phyloP scores from a whole-genome alignment of 225 moss, liverwort and hornwort species.

The Marchantia paleacea region DNA sequence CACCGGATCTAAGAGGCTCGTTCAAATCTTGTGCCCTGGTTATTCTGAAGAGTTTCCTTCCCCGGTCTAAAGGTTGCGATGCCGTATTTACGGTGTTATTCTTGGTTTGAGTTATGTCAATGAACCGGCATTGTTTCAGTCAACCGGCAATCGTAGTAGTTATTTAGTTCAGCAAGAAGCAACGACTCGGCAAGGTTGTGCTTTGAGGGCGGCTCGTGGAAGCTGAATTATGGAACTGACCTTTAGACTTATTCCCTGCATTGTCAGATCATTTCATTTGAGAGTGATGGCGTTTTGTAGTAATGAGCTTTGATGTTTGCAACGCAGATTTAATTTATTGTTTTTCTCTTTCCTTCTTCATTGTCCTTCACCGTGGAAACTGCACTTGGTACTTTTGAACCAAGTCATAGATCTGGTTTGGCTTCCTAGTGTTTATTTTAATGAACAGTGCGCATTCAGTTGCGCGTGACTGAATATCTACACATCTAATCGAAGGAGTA shows the following conservation, averaged over 20 bases:
- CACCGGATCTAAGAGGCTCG: not conserved
- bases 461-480: not conserved
- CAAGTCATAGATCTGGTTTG: not conserved
- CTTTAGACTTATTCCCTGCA: no score
- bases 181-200: not conserved
- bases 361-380: not conserved
- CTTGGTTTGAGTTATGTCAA: no score
- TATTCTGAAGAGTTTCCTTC: not conserved
- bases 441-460: not conserved
- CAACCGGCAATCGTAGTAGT: not conserved
- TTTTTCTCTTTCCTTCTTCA: not conserved
- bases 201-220: no score
- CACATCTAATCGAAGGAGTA: not conserved
- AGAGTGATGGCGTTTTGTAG: not conserved
- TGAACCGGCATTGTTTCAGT: no score
- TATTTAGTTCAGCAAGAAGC: not conserved
- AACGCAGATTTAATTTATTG: not conserved
- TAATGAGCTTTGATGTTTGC: not conserved
- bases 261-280: not conserved
- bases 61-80: not conserved
- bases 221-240: no score
- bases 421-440: not conserved
- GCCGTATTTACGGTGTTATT: no score
- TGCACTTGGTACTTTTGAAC: not conserved
- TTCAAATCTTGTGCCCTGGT: not conserved